Base-by-base conservation (phyloP, 768 basidiomycete genomes). In the Ramaria sp. region DNA sequence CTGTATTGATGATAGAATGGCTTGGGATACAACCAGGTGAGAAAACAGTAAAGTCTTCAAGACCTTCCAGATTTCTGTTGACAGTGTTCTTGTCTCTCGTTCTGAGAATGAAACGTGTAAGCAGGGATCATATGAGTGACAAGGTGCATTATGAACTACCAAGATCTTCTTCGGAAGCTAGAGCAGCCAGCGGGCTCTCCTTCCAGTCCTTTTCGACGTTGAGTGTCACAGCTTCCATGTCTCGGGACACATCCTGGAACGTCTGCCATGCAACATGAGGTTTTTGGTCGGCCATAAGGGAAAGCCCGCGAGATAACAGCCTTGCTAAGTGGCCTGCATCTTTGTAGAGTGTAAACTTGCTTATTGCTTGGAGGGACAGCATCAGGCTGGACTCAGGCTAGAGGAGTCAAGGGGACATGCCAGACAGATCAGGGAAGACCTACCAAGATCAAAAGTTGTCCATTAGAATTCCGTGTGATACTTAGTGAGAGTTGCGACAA, bases 21-120 rank as follows among this genome's bases (percentile, higher is more conserved):
- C 74, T 59, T 89, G 84, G 4, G 79, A 70, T 20, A 91, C 67
- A 82, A 89, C 84, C 45, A 90, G 73, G 3, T 69, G 78, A 27
- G 79, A 77, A 68, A 91, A 91, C n/a, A 91, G 71, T 0, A 88
- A 66, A 0, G 83, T 87, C 68, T 90, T 91, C 63, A 89, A 74
- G 24, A 78, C 73, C 1, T 71, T 70, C 89, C 88, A 91, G 9
- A 83, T 72, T 24, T 73, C 68, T n/a, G 73, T 75, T 2, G 73
- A 66, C 19, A 79, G 59, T 24, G 74, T 71, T 31, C 71, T 75
- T 0, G 76, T 73, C 37, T 75, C 74, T 15, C 72, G 68, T 15
- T 59, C 54, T 57, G 50, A 39, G 7, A 72, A 79, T 80, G 59
- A 41, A 33, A 47, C 11, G 15, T 65, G 39, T 46, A 31, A 42